These are phyloP conservation scores for Tricholoma terreum DNA, from an alignment of 768 basidiomycete genomes.

Conservation along the genomic window DNA sequence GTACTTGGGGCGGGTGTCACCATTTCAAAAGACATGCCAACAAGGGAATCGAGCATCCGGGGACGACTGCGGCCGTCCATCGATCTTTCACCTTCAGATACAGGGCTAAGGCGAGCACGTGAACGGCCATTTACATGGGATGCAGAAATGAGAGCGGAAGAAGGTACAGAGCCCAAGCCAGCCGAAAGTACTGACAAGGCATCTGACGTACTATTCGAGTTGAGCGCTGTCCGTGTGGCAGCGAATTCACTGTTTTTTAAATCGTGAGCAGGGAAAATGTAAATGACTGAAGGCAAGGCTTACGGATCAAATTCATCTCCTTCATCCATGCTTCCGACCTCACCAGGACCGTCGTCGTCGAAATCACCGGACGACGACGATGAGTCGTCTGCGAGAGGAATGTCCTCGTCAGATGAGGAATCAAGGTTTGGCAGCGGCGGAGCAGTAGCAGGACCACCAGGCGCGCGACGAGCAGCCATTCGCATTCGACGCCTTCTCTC, in stretches of 20 bases:
- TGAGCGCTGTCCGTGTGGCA: constrained; percentile 48
- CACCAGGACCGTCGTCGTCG: constrained; percentile 43
- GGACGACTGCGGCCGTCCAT: constrained; percentile 14
- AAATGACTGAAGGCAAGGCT: constrained; percentile 22
- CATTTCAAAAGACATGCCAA: constrained; percentile 54
- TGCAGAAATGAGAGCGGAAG: constrained; percentile 51
- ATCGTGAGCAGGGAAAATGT: background rate
- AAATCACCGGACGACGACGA: constrained; percentile 50
- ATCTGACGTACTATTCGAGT: constrained; percentile 65
- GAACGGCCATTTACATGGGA: constrained; percentile 36
- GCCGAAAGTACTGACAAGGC: constrained; percentile 56
- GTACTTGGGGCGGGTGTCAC: constrained; percentile 37
- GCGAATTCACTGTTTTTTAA: constrained; percentile 57
- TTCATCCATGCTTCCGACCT: constrained; percentile 54
- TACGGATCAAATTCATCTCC: constrained; percentile 82
- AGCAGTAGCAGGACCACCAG: constrained; percentile 31
- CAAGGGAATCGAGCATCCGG: constrained; percentile 23
- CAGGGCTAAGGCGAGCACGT: constrained; percentile 58
- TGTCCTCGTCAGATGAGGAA: constrained; percentile 52
- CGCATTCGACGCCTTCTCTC: constrained; percentile 65
- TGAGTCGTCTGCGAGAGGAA: constrained; percentile 44
- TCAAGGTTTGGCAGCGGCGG: constrained; percentile 38
- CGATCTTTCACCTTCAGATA: constrained; percentile 49
- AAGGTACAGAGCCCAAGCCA: constrained; percentile 48
- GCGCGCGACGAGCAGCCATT: constrained; percentile 60